Percentiles rank a stretch among this genome's conserved stretches.
These are phyloP conservation scores for Anthostomella pinea DNA, from an alignment of 2,329 filamentous ascomycete genomes.

Conservation along the genomic window DNA sequence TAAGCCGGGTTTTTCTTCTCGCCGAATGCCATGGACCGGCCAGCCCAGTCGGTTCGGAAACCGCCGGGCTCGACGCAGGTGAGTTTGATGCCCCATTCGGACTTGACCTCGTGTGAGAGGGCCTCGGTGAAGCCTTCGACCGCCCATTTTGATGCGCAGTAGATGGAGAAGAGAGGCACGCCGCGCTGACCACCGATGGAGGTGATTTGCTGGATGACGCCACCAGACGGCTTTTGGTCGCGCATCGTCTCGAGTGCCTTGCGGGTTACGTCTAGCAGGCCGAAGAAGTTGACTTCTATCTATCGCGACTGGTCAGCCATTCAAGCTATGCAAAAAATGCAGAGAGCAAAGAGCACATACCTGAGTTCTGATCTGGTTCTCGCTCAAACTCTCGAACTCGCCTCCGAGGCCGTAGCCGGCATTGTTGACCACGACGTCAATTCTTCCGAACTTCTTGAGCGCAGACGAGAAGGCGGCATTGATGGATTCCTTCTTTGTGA, in stretches of 20 bases:
- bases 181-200: background rate
- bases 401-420: background rate
- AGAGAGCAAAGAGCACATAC: too few relatives aligned
- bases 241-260: background rate
- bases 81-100: background rate
- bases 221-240: too few relatives aligned
- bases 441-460: background rate
- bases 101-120: background rate
- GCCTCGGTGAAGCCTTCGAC: constrained; percentile 1
- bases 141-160: background rate
- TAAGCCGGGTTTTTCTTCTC: too few relatives aligned
- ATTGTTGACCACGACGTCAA: background rate
- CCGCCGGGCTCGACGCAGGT: background rate
- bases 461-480: background rate
- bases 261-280: background rate
- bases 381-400: background rate
- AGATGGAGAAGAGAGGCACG: background rate
- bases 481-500: too few relatives aligned
- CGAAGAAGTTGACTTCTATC: constrained; percentile 1
- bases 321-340: too few relatives aligned
- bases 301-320: too few relatives aligned
- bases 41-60: too few relatives aligned
- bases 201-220: too few relatives aligned
- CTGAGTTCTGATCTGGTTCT: background rate
- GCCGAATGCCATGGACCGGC: too few relatives aligned